Percentiles rank a stretch among this genome's conserved stretches.
Evolutionary conservation across 2,329 filamentous ascomycete species (phyloP).

Genomic region (Calonectria hawksworthii): DNA sequence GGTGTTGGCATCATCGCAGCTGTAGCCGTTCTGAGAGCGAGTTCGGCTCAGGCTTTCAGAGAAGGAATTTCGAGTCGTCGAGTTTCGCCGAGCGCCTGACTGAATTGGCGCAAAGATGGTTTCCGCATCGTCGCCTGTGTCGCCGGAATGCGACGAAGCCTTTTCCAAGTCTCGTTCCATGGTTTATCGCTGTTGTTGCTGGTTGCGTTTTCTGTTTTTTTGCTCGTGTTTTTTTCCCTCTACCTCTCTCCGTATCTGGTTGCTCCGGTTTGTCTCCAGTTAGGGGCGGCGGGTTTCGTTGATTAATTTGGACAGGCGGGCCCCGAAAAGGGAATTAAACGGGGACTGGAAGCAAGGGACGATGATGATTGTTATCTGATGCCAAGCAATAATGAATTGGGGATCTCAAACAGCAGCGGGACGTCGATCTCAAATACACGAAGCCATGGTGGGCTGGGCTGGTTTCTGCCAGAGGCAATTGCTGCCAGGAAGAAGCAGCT

Average conservation of each 20-base stretch:
- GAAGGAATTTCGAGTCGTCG: conserved; percentile 22
- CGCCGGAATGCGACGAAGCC: conserved; percentile 30
- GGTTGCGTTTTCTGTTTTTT: conserved; percentile 1
- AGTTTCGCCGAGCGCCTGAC: conserved; percentile 13
- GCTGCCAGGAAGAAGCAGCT: background rate
- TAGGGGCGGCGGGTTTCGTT: background rate
- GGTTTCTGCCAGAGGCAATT: background rate
- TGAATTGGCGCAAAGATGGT: conserved; percentile 35
- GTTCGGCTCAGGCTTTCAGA: conserved; percentile 40
- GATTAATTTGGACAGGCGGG: conserved; percentile 7
- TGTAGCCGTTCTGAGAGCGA: conserved; percentile 61
- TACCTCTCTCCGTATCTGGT: background rate
- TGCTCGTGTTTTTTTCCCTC: background rate
- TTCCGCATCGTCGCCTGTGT: conserved; percentile 24
- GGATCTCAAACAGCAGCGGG: background rate
- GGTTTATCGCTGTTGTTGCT: background rate
- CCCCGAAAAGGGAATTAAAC: conserved; percentile 12
- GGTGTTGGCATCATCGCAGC: conserved; percentile 51
- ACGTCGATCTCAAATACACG: conserved; percentile 21
- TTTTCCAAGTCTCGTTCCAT: conserved; percentile 47
- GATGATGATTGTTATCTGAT: background rate
- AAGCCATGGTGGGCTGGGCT: background rate
- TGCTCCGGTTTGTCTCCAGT: background rate
- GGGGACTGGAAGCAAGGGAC: background rate
- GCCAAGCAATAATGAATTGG: background rate